Evolutionary conservation across 2,329 filamentous ascomycete species (phyloP).

Genomic region (Penicillium sp.): DNA sequence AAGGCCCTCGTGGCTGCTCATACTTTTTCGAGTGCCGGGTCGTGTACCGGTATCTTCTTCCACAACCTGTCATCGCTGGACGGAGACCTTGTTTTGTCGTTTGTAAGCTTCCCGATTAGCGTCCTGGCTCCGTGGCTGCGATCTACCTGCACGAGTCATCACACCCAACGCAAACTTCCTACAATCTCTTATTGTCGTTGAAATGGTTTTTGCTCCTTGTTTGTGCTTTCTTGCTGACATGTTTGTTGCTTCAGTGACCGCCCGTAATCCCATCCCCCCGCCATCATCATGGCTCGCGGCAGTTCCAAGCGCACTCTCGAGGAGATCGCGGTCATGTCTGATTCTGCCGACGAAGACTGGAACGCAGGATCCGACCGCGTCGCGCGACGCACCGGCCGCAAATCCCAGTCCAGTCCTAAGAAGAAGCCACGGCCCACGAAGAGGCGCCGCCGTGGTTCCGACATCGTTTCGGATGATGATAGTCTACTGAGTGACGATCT

Average conservation of each 20-base stretch:
- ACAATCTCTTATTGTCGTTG: not conserved
- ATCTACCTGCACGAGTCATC: not conserved
- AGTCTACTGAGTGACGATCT: conserved; percentile 38
- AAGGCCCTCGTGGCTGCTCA: not conserved
- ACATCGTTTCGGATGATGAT: conserved; percentile 43
- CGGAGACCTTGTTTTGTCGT: conserved; percentile 10
- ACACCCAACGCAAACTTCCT: not conserved
- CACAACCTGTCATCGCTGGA: conserved; percentile 10
- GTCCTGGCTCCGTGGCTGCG: conserved; percentile 5
- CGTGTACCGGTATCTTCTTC: not conserved
- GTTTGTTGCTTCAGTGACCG: conserved; percentile 8
- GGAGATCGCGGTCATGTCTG: conserved; percentile 47
- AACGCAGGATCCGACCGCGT: conserved; percentile 37
- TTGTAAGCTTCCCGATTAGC: conserved; percentile 13
- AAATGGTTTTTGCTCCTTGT: not conserved
- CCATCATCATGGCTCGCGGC: conserved; percentile 32
- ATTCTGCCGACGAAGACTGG: conserved; percentile 51
- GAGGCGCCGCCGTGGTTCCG: conserved; percentile 50
- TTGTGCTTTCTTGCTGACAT: conserved; percentile 11
- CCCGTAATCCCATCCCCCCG: conserved; percentile 15
- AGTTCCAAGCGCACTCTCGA: conserved; percentile 44
- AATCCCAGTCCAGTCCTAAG: conserved; percentile 33
- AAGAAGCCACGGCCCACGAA: conserved; percentile 38
- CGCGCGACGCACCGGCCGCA: conserved; percentile 30
- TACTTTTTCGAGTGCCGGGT: not conserved